Conservation (phyloP, 2,329 filamentous ascomycete genomes). For the Cucurbitaria berberidis region DNA sequence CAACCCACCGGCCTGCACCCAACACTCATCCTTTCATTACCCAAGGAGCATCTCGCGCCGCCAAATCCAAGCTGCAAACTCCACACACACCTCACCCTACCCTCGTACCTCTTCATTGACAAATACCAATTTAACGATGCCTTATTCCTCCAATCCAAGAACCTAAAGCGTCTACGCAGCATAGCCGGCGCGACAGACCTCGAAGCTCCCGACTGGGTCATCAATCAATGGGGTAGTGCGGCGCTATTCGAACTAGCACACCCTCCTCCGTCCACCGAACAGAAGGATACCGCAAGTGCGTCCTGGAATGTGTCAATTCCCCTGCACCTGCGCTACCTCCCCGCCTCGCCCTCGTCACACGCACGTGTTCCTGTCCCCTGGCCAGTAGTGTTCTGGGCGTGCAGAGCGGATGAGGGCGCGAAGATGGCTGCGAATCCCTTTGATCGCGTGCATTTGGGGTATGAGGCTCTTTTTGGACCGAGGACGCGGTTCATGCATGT, state of each 20-base stretch:
- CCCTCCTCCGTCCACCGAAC: neutral
- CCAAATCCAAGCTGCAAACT: constrained; percentile 65
- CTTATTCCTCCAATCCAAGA: constrained; percentile 81
- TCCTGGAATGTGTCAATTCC: constrained; percentile 74
- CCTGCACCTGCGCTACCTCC: constrained; percentile 83
- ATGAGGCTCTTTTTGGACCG: constrained; percentile 78
- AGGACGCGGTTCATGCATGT: constrained; percentile 84
- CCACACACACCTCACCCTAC: constrained; percentile 82
- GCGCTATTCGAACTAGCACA: constrained; percentile 77
- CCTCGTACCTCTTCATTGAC: constrained; percentile 82
- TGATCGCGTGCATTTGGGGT: constrained; percentile 82
- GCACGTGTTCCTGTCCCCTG: constrained; percentile 68
- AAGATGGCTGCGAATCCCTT: constrained; percentile 83
- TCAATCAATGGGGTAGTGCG: constrained; percentile 77
- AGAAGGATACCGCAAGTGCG: neutral
- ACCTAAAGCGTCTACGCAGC: constrained; percentile 71
- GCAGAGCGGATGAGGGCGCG: constrained; percentile 67
- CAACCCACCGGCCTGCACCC: constrained; percentile 83
- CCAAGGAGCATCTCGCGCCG: constrained; percentile 60
- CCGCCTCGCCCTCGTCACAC: constrained; percentile 45
- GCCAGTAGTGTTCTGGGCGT: constrained; percentile 91
- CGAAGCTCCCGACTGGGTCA: constrained; percentile 85
- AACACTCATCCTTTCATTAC: constrained; percentile 71
- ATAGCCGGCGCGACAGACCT: constrained; percentile 82
- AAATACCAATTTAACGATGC: constrained; percentile 80